Evolutionary conservation across 1,139 yeast species (phyloP).

Genomic region (Hyphopichia burtonii): DNA sequence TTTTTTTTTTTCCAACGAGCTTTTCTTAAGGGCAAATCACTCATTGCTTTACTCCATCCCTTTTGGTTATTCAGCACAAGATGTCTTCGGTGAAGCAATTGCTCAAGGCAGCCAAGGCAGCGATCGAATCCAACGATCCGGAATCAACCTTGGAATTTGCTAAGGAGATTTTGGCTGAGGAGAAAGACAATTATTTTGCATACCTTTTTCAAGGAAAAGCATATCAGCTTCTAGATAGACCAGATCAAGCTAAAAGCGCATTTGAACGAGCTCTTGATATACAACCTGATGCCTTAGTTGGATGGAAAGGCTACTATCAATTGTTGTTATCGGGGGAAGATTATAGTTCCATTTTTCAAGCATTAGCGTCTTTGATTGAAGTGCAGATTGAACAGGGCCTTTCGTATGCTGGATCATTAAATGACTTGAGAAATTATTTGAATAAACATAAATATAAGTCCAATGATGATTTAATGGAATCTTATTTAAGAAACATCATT

Average conservation of each 20-base stretch:
- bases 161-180: constrained; percentile 51
- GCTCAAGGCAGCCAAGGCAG: constrained; percentile 59
- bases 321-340: constrained; percentile 37
- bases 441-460: constrained; percentile 30
- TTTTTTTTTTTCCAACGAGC: no score
- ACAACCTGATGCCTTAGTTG: constrained; percentile 56
- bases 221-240: constrained; percentile 40
- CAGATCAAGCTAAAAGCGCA: constrained; percentile 44
- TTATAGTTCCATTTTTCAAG: constrained; percentile 46
- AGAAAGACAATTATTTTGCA: constrained; percentile 63
- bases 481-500: constrained; percentile 50
- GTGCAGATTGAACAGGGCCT: constrained; percentile 30
- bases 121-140: constrained; percentile 56
- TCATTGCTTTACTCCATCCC: background rate
- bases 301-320: constrained; percentile 79
- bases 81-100: constrained; percentile 27
- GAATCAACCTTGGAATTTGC: constrained; percentile 56
- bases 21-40: no score
- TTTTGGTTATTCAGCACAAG: background rate
- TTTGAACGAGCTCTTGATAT: constrained; percentile 57
- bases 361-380: constrained; percentile 27
- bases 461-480: constrained; percentile 35
- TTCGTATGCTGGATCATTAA: constrained; percentile 45
- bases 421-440: constrained; percentile 47
- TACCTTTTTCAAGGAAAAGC: constrained; percentile 64